phyloP scores from a whole-genome alignment of 2,329 filamentous ascomycete genomes.

The Fusarium sp. region DNA sequence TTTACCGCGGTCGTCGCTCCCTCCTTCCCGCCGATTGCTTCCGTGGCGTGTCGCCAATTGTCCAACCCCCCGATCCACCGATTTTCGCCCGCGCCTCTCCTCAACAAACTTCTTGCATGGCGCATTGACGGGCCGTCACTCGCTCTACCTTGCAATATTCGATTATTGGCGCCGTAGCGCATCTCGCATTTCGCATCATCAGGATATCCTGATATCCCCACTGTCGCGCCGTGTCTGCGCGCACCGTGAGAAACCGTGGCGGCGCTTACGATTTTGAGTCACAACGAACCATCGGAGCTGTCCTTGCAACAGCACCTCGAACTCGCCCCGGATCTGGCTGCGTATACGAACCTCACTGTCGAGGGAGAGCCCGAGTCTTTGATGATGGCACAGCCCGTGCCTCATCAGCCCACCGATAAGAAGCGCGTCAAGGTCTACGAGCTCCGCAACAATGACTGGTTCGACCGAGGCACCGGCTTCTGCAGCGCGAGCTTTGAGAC shows the following conservation, averaged over 20 bases:
- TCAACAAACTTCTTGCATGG: conserved; percentile 50
- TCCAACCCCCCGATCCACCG: conserved; percentile 43
- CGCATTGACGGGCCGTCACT: conserved; percentile 51
- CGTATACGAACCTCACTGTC: conserved; percentile 63
- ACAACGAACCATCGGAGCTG: conserved; percentile 67
- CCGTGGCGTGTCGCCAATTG: conserved; percentile 48
- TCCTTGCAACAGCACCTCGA: conserved; percentile 74
- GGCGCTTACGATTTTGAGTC: conserved; percentile 69
- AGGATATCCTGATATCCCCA: conserved; percentile 29
- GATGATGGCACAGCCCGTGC: conserved; percentile 81
- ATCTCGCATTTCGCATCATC: conserved; percentile 31
- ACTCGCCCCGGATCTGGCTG: conserved; percentile 67
- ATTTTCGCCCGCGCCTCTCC: conserved; percentile 34
- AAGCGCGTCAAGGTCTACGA: conserved; percentile 98
- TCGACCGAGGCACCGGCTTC: conserved; percentile 96
- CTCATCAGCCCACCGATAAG: conserved; percentile 76
- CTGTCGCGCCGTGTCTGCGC: conserved; percentile 50
- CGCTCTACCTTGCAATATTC: conserved; percentile 38
- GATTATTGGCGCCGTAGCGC: conserved; percentile 38
- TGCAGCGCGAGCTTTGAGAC: conserved; percentile 83
- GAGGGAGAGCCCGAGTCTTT: conserved; percentile 72
- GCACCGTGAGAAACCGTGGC: conserved; percentile 64
- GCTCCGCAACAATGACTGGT: conserved; percentile 99
- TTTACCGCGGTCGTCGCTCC: conserved; percentile 41
- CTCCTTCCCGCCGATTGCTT: conserved; percentile 38